Conservation (phyloP, 2,329 filamentous ascomycete species). For the Chrysosporium queenslandicum region DNA sequence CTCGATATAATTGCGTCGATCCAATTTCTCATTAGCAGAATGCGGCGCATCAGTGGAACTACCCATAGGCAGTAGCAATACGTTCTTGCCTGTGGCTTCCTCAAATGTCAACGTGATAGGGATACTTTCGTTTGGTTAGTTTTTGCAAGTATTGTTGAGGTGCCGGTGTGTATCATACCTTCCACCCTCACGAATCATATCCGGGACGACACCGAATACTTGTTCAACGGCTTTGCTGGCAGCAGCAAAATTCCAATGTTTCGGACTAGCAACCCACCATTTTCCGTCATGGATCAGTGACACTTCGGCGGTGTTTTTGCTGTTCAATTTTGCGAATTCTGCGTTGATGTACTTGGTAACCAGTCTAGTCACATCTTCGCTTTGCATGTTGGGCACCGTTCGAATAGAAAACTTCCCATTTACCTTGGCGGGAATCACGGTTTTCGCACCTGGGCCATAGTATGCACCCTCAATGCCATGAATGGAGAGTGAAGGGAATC, state of each 20-base stretch:
- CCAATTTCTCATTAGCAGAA: conserved; percentile 97
- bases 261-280: conserved; percentile 96
- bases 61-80: conserved; percentile 89
- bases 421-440: conserved; percentile 96
- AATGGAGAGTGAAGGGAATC: conserved; percentile 83
- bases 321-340: conserved; percentile 73
- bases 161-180: conserved; percentile 43
- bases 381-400: conserved; percentile 95
- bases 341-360: conserved; percentile 77
- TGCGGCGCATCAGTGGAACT: conserved; percentile 94
- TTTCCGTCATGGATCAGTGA: conserved; percentile 82
- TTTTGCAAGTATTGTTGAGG: background rate
- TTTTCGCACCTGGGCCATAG: conserved; percentile 88
- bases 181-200: conserved; percentile 92
- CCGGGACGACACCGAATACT: conserved; percentile 86
- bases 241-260: conserved; percentile 97
- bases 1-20: conserved; percentile 95
- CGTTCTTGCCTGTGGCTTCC: conserved; percentile 95
- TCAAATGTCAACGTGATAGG: conserved; percentile 96
- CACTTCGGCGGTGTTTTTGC: conserved; percentile 83
- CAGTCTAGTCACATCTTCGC: conserved; percentile 71
- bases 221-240: conserved; percentile 92
- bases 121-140: conserved; percentile 52
- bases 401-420: conserved; percentile 97
- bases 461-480: conserved; percentile 95